phyloP scores from a whole-genome alignment of 2,329 filamentous ascomycete species.

The Fusarium mexicanum region DNA sequence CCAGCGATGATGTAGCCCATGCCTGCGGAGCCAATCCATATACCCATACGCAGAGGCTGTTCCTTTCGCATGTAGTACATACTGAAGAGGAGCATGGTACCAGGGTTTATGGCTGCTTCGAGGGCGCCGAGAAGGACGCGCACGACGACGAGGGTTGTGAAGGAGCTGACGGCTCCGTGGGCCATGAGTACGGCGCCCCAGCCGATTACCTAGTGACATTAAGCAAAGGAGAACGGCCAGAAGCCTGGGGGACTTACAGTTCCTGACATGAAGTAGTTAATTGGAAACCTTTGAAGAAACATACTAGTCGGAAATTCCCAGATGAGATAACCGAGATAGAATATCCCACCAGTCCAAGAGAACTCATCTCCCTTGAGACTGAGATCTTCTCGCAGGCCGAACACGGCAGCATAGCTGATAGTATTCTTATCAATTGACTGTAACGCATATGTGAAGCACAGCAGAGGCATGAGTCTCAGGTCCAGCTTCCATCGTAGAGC shows the following conservation, averaged over 20 bases:
- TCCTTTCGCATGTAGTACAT: conserved; percentile 37
- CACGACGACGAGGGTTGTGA: background rate
- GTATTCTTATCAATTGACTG: conserved; percentile 14
- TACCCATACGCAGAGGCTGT: conserved; percentile 31
- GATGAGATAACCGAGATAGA: background rate
- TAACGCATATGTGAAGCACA: background rate
- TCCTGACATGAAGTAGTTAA: conserved; percentile 12
- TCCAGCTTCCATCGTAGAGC: conserved; percentile 2
- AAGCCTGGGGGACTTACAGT: background rate
- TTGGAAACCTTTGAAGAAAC: background rate
- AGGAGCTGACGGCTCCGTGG: background rate
- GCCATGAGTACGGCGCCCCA: conserved; percentile 8
- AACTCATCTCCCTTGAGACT: background rate
- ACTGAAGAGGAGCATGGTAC: conserved; percentile 28
- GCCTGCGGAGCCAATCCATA: conserved; percentile 31
- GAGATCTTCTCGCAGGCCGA: background rate
- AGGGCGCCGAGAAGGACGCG: background rate
- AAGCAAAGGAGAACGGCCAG: background rate
- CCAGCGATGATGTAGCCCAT: conserved; percentile 34
- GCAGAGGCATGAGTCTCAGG: background rate
- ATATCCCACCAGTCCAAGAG: conserved; percentile 1
- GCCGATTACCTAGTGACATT: background rate
- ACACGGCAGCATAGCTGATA: conserved; percentile 6
- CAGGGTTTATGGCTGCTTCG: conserved; percentile 2
- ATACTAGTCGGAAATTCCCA: conserved; percentile 13